phyloP scores from a whole-genome alignment of 2,329 filamentous ascomycete genomes.

The Corinectria fuckeliana region DNA sequence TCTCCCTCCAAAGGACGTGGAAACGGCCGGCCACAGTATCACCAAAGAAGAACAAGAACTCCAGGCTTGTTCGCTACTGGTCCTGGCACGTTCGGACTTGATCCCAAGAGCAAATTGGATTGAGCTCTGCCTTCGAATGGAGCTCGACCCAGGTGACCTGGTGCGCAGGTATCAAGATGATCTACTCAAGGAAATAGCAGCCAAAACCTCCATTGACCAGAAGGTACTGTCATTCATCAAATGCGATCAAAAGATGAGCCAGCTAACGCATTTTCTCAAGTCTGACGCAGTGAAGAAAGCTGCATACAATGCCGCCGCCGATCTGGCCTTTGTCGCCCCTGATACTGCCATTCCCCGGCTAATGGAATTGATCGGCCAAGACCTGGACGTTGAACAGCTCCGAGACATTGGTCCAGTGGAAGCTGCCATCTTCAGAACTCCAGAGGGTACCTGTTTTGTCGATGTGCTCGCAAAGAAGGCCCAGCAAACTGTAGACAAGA shows the following conservation, averaged over 20 bases:
- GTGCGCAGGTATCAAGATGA: conserved; percentile 67
- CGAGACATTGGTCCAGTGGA: conserved; percentile 81
- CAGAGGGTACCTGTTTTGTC: conserved; percentile 85
- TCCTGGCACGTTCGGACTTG: conserved; percentile 79
- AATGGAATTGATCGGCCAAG: conserved; percentile 73
- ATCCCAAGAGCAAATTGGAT: conserved; percentile 88
- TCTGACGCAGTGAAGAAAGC: conserved; percentile 63
- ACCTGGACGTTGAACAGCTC: conserved; percentile 75
- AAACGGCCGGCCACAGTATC: conserved; percentile 50
- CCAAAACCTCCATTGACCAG: conserved; percentile 54
- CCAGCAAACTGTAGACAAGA: conserved; percentile 77
- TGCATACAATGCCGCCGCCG: conserved; percentile 84
- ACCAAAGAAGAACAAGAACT: conserved; percentile 60
- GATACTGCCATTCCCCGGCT: conserved; percentile 79
- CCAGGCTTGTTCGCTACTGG: conserved; percentile 78
- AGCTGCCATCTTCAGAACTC: conserved; percentile 89
- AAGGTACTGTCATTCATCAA: conserved; percentile 53
- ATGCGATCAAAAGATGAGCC: background rate
- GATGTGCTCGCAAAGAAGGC: conserved; percentile 89
- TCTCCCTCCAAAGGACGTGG: conserved; percentile 58
- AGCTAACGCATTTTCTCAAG: conserved; percentile 30
- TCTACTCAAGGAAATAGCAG: conserved; percentile 72
- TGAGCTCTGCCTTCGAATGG: conserved; percentile 79
- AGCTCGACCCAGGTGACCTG: conserved; percentile 82
- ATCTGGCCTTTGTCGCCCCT: conserved; percentile 92